Evolutionary conservation across 2,329 filamentous ascomycete genomes (phyloP).

Genomic region (Claviceps capensis): DNA sequence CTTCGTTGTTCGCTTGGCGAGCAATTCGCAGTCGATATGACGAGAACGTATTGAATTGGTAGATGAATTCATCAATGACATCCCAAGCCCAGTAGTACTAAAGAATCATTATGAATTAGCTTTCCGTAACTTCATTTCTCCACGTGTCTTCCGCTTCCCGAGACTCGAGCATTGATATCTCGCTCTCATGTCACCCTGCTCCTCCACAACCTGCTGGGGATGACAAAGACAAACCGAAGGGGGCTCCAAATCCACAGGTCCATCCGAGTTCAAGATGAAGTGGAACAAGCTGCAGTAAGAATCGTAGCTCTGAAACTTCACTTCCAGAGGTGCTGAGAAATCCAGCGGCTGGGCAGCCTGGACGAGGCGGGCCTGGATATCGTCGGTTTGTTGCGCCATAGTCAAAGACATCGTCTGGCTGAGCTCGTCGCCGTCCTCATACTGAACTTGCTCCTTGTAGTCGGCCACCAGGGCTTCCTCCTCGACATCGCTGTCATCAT

Average conservation of each 20-base stretch:
- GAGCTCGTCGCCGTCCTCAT: slow-evolving; percentile 71
- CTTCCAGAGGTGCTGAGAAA: slow-evolving; percentile 88
- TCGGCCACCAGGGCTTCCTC: slow-evolving; percentile 93
- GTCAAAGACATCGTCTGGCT: slow-evolving; percentile 59
- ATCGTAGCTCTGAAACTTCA: slow-evolving; percentile 98
- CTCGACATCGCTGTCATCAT: slow-evolving; percentile 85
- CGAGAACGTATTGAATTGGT: slow-evolving; percentile 99
- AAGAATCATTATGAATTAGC: background rate
- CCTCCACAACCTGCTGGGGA: background rate
- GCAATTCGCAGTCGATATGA: slow-evolving; percentile 90
- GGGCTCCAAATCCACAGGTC: slow-evolving; percentile 93
- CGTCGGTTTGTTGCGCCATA: slow-evolving; percentile 65
- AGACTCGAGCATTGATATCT: background rate
- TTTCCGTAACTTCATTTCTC: background rate
- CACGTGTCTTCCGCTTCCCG: background rate
- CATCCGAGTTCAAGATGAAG: slow-evolving; percentile 97
- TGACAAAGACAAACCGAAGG: slow-evolving; percentile 58
- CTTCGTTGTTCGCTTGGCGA: slow-evolving; percentile 68
- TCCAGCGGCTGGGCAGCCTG: slow-evolving; percentile 91
- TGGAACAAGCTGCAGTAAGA: slow-evolving; percentile 99
- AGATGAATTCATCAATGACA: slow-evolving; percentile 99
- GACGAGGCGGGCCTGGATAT: slow-evolving; percentile 82
- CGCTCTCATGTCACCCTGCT: background rate
- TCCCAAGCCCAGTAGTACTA: slow-evolving; percentile 99
- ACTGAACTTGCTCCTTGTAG: slow-evolving; percentile 92